These are phyloP conservation scores for Cucurbita moschata DNA, from an alignment of 306 rosid genomes.

Conservation along the genomic window DNA sequence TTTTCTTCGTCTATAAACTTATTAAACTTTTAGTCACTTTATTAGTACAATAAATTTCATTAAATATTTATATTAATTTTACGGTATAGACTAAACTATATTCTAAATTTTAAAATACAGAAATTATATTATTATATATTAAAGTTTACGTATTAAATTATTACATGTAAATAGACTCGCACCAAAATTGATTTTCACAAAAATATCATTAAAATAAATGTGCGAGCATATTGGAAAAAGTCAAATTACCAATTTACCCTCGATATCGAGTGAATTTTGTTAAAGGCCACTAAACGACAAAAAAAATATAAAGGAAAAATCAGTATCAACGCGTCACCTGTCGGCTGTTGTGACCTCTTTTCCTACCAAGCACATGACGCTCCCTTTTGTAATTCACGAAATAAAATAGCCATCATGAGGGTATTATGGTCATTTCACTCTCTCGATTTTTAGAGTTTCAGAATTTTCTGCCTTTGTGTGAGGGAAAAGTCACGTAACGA, in stretches of 20 bases:
- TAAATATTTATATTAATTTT: too few species aligned
- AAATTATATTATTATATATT: too few species aligned
- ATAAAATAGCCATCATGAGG: background rate
- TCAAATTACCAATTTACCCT: background rate
- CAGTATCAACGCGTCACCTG: background rate
- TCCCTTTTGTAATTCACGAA: background rate
- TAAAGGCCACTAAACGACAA: background rate
- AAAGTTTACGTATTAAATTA: too few species aligned
- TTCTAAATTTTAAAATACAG: too few species aligned
- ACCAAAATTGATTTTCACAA: too few species aligned
- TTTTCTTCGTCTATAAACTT: too few species aligned
- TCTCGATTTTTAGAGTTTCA: background rate
- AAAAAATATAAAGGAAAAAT: background rate
- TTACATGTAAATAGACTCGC: too few species aligned
- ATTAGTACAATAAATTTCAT: too few species aligned
- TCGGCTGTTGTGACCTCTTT: conserved; percentile 2
- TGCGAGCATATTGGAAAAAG: background rate
- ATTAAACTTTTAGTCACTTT: too few species aligned
- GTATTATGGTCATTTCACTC: background rate
- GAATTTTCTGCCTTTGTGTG: background rate
- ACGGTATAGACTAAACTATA: too few species aligned
- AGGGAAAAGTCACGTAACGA: background rate
- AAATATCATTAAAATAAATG: background rate
- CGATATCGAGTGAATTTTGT: background rate
- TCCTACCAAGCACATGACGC: background rate